Conservation (phyloP, 768 basidiomycete genomes). For the Pleurotus sapidus region DNA sequence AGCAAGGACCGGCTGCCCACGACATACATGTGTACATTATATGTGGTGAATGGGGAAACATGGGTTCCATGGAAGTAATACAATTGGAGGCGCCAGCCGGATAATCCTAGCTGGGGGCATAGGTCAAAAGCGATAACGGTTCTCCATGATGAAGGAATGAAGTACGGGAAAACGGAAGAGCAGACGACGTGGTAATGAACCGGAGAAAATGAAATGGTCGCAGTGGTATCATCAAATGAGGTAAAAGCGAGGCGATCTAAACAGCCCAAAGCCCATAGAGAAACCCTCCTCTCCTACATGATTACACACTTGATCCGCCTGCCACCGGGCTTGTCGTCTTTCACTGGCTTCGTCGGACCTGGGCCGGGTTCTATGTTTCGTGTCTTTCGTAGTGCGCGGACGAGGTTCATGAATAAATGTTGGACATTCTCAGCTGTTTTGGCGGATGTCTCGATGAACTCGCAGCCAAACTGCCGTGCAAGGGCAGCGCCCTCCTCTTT, state of each 20-base stretch:
- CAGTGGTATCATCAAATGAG: constrained; percentile 83
- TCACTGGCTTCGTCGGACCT: constrained; percentile 36
- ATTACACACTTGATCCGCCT: constrained; percentile 63
- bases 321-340: constrained; percentile 40
- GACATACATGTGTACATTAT: constrained; percentile 12
- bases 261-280: constrained; percentile 57
- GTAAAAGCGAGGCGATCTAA: constrained; percentile 70
- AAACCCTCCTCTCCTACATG: constrained; percentile 57
- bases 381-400: constrained; percentile 77
- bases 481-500: constrained; percentile 83
- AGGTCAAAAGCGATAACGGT: constrained; percentile 10
- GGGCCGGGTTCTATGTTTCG: constrained; percentile 51
- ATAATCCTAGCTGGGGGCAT: constrained; percentile 2
- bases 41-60: constrained; percentile 6
- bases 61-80: constrained; percentile 5
- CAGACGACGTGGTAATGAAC: constrained; percentile 8
- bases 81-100: neutral
- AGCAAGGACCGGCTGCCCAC: constrained; percentile 2
- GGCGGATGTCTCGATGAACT: constrained; percentile 95
- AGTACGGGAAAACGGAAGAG: constrained; percentile 21
- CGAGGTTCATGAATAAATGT: constrained; percentile 82
- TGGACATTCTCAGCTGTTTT: constrained; percentile 95
- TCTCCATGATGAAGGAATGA: constrained; percentile 18
- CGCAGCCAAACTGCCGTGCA: constrained; percentile 84
- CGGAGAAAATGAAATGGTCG: constrained; percentile 23